Evolutionary conservation across 805 yeast species (phyloP), one percentile per base, ranked within the genome.

Genomic region (Kluyveromyces nonfermentans): DNA sequence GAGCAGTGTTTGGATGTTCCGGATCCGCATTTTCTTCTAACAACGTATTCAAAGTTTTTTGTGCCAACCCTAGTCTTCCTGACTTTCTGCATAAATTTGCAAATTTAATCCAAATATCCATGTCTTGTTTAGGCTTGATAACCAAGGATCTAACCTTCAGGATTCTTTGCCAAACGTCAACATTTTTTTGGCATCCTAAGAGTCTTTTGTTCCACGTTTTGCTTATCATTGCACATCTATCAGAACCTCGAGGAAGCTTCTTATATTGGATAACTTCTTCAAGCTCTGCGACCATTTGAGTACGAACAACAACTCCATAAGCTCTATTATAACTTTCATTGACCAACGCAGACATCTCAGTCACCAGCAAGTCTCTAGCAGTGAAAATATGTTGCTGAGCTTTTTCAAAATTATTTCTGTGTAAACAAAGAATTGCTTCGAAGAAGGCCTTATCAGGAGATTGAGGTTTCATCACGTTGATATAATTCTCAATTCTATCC

Each of bases 101-200:
- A 71, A 93, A 94, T 63, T 93, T 89, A 55, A 93, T 90, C 96
- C 97, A 88, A 77, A 89, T 86, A 43, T 85, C 93, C 93, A 89
- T 84, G 59, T 93, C 97, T 56, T 93, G 95, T 52, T 89, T 86
- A 2, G 98, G 99, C 50, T 83, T 82, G 37, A 93, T 85, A 12
- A 93, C 97, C 38, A 93, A 71, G 0, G 97, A 90, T 45, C 98
- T 74, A 1, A 90, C 96, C 60, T 89, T 85, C 47, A 93, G 72
- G 78, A 93, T 82, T 57, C 97, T 73, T 62, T 90, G 97, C 98
- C 99, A 93, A n/a, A 89, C 88, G 65, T 93, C 99, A 41, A 93
- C 97, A 65, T 93, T 93, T 53, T 93, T 75, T 65, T 93, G 98
- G 58, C 97, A 88, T 1, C 97, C 97, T 47, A 86, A 68, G 41